A percentile compares a stretch with the other conserved stretches of the same genome.
Conservation (phyloP, 768 basidiomycete species). For the Russula brevipes region DNA sequence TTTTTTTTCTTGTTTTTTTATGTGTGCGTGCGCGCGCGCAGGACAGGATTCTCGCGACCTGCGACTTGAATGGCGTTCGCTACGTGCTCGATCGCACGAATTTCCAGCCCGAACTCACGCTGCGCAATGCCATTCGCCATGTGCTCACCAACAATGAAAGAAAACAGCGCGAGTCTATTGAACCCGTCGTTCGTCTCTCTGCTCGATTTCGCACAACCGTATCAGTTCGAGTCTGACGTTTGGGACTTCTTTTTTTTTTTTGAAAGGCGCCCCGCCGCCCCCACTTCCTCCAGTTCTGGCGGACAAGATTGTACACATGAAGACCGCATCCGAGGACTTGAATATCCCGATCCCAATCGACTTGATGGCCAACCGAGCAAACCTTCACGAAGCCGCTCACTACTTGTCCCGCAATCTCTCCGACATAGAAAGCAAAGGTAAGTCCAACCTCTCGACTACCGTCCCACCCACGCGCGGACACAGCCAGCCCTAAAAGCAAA, state of each 20-base stretch:
- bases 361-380: slow-evolving; percentile 9
- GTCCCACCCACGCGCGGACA: neutral
- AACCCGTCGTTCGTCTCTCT: slow-evolving; percentile 3
- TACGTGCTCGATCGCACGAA: slow-evolving; percentile 70
- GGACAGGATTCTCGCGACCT: slow-evolving; percentile 80
- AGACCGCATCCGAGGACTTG: slow-evolving; percentile 4
- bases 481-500: too few species aligned
- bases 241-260: neutral
- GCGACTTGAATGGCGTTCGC: slow-evolving; percentile 51
- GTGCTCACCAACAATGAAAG: slow-evolving; percentile 30
- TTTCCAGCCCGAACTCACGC: slow-evolving; percentile 64
- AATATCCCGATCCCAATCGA: slow-evolving; percentile 18
- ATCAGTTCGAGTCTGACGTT: neutral
- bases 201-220: neutral
- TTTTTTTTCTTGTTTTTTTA: neutral
- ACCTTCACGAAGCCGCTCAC: slow-evolving; percentile 14
- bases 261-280: neutral
- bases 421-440: slow-evolving; percentile 23
- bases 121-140: slow-evolving; percentile 69
- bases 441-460: neutral
- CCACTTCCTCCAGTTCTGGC: slow-evolving; percentile 9
- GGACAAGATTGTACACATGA: neutral
- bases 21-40: slow-evolving; percentile 28
- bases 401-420: slow-evolving; percentile 7
- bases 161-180: neutral